Base-by-base conservation (phyloP, 2,329 filamentous ascomycete species). In the Diaporthe citrichinensis region DNA sequence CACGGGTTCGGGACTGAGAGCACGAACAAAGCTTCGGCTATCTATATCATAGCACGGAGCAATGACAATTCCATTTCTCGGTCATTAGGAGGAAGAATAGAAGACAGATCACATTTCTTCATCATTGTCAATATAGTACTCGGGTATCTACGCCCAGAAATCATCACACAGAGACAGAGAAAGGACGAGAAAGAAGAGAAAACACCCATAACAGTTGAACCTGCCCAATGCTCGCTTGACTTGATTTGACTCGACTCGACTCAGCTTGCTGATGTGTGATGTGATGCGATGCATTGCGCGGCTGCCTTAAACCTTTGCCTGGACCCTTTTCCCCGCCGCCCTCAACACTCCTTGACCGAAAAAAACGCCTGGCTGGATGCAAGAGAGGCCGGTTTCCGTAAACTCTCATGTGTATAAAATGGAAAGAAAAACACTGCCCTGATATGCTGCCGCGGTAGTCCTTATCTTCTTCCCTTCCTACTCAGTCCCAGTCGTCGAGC, bases 321-420 rank as follows among this genome's bases (percentile, higher is more conserved):
- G 12, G n/a, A 34, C 55, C 28, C 28, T 58, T 65, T 68, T 51
- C 36, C 25, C n/a, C n/a, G n/a, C n/a, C 53, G 34, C 51, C 49
- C 31, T 39, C 10, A 23, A 55, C 65, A 31, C 23, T 36, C 62
- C 51, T 36, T 61, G 39, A 20, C 59, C 67, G 61, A 28, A 34
- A 69, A 55, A 28, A 76, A 76, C 76, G 76, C 75, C 76, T 59
- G 61, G 76, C 72, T 74, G 62, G 69, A 78, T 76, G 75, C 73
- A 75, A 75, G 34, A 55, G 20, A 41, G 25, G 8, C 58, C 36
- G 25, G 53, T 36, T 44, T 34, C 34, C 65, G 36, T 73, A 20
- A 34, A 34, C 58, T 20, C 46, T 57, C 34, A 23, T 57, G 41
- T 57, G 46, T 73, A 73, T 25, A 57, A 55, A 15, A n/a, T 53